Evolutionary conservation across 2,329 filamentous ascomycete genomes (phyloP).

Genomic region (Aspergillus sergii): DNA sequence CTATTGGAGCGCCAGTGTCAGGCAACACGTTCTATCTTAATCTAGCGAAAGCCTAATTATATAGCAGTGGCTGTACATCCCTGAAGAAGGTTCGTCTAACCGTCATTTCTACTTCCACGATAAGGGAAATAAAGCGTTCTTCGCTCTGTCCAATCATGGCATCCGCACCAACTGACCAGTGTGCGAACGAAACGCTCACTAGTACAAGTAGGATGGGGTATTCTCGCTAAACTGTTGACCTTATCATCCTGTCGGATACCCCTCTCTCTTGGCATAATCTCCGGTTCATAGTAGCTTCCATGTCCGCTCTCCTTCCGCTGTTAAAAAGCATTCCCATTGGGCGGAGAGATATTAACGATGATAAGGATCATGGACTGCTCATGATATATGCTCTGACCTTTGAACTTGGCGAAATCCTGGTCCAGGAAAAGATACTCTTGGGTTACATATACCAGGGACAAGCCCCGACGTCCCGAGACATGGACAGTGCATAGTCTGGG

Average conservation of each 20-base stretch:
- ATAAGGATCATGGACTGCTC: background rate
- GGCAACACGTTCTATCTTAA: background rate
- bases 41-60: background rate
- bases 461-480: background rate
- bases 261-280: background rate
- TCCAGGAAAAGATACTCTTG: background rate
- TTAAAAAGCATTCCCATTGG: background rate
- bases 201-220: background rate
- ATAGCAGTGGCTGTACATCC: background rate
- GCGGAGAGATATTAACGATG: conserved; percentile 2
- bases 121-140: background rate
- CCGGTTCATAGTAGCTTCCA: background rate
- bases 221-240: background rate
- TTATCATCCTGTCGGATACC: background rate
- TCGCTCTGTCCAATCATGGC: background rate
- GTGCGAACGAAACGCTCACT: background rate
- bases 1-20: background rate
- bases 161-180: background rate
- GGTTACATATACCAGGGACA: background rate
- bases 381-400: background rate
- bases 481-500: background rate
- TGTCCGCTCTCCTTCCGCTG: conserved; percentile 3
- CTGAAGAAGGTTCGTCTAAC: background rate
- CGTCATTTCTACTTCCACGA: no score
- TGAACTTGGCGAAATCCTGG: background rate